Percentiles rank a stretch among this genome's conserved stretches.
phyloP scores from a whole-genome alignment of 169 alveolate genomes.

The Plasmodium yoelii region DNA sequence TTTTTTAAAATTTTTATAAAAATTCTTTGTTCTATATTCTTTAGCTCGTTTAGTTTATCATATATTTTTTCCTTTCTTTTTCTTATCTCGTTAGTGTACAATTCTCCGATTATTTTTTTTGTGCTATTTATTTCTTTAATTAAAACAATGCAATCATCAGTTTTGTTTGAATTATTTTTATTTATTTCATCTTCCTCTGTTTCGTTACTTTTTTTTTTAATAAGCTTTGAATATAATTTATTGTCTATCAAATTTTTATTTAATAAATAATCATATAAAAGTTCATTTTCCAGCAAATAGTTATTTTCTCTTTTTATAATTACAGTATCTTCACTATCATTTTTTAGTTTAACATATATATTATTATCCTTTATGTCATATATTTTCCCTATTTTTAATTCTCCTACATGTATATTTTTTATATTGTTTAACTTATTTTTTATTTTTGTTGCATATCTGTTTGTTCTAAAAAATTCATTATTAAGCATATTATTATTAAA shows the following conservation, averaged over 20 bases:
- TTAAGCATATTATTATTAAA: neutral
- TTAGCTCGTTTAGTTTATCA: constrained; percentile 61
- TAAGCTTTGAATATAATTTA: constrained; percentile 22
- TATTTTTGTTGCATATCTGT: constrained; percentile 1
- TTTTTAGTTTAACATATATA: constrained; percentile 64
- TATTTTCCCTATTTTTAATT: constrained; percentile 55
- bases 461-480: neutral
- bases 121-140: constrained; percentile 42
- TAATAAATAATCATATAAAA: constrained; percentile 42
- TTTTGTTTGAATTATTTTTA: neutral
- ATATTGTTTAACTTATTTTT: constrained; percentile 26
- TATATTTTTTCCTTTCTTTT: constrained; percentile 73
- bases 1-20: constrained; percentile 66
- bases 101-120: constrained; percentile 55
- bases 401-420: constrained; percentile 42
- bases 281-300: constrained; percentile 55
- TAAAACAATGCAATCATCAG: constrained; percentile 32
- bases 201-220: neutral
- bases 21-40: constrained; percentile 52
- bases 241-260: constrained; percentile 40
- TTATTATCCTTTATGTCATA: constrained; percentile 43
- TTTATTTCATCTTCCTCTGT: neutral
- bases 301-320: constrained; percentile 70
- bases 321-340: constrained; percentile 19
- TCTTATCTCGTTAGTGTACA: constrained; percentile 46